Base-by-base conservation (phyloP, 768 basidiomycete genomes). In the Calocera cornea region DNA sequence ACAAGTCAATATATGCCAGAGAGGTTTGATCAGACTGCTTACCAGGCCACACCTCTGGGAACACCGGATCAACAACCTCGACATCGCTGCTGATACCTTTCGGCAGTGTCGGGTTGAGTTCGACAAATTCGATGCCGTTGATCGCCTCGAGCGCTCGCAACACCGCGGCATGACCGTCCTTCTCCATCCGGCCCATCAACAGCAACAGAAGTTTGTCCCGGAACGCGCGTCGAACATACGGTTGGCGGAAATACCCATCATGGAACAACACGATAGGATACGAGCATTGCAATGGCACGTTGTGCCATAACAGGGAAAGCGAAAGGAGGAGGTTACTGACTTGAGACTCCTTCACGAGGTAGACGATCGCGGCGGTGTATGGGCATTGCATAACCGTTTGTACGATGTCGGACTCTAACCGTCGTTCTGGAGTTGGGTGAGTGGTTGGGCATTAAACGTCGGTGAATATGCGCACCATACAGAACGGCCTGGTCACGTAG, bases 91-190 rank as follows among this genome's bases (percentile, higher is more conserved):
- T 60, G 27, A 60, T 19, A 10, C 54, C 54, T 19, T 33, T 60
- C 10, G 54, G 54, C 8, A 60, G 27, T 19, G 27, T 60, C 22
- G 54, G 54, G 2, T 60, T 16, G 14, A 60, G 54, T 19, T 60
- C 54, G 54, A 60, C 31, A 60, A 60, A 60, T 27, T 60, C 54
- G 54, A 60, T 60, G 5, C 54, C 54, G 31, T 60, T 60, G 31
- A 60, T 60, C 27, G 54, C 54, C 54, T 60, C 54, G 14, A 60
- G 54, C 54, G 31, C 31, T 19, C 19, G 14, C 54, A 60, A 19
- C 24, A 60, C 54, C 7, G 16, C 31, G 16, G 5, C 54, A 33
- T 60, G 54, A 11, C 54, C 54, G 31, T 60, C 54, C 54, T 33
- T 60, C 31, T 60, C 54, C 54, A 60, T 60, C 19, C 54, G 54